Evolutionary conservation across 2,329 filamentous ascomycete species (phyloP).

Genomic region (Neonectria ditissima): DNA sequence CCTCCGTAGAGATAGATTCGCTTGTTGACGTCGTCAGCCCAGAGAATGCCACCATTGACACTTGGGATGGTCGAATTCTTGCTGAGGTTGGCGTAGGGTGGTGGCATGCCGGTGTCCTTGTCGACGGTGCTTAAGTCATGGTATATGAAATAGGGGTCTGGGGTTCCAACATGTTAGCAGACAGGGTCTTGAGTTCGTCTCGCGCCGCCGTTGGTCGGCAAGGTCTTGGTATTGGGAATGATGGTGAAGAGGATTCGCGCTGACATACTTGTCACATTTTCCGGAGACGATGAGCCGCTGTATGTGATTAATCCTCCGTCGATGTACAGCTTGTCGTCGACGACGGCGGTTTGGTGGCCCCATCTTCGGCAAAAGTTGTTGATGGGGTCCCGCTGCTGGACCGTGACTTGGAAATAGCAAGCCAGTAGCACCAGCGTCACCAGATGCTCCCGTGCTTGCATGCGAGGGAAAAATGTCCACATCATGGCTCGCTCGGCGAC

Average conservation of each 20-base stretch:
- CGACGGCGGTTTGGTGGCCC: conserved; percentile 70
- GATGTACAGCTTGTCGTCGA: conserved; percentile 71
- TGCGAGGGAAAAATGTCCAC: conserved; percentile 38
- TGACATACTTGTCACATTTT: conserved; percentile 68
- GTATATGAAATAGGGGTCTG: conserved; percentile 58
- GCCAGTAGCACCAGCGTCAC: conserved; percentile 36
- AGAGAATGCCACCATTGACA: conserved; percentile 61
- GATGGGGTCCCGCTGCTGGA: conserved; percentile 62
- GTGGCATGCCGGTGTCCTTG: conserved; percentile 60
- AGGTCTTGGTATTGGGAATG: not conserved
- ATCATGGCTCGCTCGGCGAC: conserved; percentile 40
- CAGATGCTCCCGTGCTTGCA: conserved; percentile 33
- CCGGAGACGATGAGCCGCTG: conserved; percentile 59
- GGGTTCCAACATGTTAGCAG: not conserved
- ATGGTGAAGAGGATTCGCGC: not conserved
- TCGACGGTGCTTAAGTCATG: conserved; percentile 64
- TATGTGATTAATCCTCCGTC: conserved; percentile 71
- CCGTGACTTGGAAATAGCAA: conserved; percentile 34
- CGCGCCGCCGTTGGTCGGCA: not conserved
- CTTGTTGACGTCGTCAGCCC: conserved; percentile 72
- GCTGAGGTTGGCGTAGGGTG: conserved; percentile 66
- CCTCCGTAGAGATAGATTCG: conserved; percentile 73
- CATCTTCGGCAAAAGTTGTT: conserved; percentile 65
- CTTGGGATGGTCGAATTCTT: conserved; percentile 69
- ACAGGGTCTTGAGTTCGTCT: not conserved